Conservation (phyloP, 345 rosid genomes). For the Salix exigua region DNA sequence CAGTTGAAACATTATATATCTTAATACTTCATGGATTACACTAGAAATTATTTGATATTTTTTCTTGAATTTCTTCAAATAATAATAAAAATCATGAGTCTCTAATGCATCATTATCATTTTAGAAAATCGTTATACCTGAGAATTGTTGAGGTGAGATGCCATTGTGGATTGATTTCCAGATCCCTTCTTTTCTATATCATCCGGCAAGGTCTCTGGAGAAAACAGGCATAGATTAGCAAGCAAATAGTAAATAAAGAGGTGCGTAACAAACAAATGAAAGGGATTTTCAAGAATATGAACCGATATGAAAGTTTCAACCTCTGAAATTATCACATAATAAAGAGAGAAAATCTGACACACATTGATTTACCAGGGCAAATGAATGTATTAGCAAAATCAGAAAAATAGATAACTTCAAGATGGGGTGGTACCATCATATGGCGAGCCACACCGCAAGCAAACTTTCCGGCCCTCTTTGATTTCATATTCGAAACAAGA, state of each 20-base stretch:
- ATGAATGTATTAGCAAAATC: neutral
- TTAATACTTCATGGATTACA: neutral
- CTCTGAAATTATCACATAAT: neutral
- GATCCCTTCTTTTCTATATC: constrained; percentile 45
- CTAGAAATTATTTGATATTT: neutral
- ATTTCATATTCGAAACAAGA: constrained; percentile 76
- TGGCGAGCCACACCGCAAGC: constrained; percentile 77
- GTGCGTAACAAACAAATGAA: neutral
- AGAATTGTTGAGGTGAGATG: constrained; percentile 43
- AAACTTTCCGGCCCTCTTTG: constrained; percentile 74
- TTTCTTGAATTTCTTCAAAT: neutral
- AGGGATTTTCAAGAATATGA: neutral
- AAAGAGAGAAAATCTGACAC: neutral
- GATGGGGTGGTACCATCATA: constrained; percentile 48
- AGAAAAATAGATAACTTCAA: neutral
- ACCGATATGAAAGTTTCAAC: neutral
- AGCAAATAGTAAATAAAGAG: neutral
- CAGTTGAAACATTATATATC: neutral
- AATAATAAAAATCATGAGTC: neutral
- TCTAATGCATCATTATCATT: neutral
- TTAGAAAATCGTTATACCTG: constrained; percentile 38
- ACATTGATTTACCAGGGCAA: neutral
- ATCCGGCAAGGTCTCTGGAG: constrained; percentile 56
- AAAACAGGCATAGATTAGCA: constrained; percentile 10
- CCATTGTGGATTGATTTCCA: constrained; percentile 38